phyloP scores from a whole-genome alignment of 768 basidiomycete genomes.

The Sutorius australiensis region DNA sequence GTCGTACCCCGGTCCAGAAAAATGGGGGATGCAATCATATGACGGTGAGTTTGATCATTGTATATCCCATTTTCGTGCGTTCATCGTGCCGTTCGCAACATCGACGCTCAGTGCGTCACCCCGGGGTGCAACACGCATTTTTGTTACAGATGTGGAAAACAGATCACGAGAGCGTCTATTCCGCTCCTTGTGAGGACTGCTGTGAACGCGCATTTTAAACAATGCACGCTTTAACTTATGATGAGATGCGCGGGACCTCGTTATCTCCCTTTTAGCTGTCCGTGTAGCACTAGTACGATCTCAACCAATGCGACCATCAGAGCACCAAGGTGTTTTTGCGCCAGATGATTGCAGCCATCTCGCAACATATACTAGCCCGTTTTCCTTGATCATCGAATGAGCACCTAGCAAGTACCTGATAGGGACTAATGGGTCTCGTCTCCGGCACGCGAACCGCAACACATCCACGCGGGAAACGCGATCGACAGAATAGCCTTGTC shows the following conservation, averaged over 20 bases:
- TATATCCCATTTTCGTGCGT: too few relatives aligned
- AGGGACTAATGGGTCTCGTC: too few relatives aligned
- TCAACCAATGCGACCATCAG: background rate
- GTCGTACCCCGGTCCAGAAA: slow-evolving; percentile 48
- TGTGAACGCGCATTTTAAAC: slow-evolving; percentile 32
- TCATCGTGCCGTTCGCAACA: background rate
- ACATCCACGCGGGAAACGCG: too few relatives aligned
- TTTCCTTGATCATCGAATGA: too few relatives aligned
- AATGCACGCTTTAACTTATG: slow-evolving; percentile 28
- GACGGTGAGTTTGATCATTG: slow-evolving; percentile 39
- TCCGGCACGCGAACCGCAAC: too few relatives aligned
- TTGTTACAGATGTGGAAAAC: slow-evolving; percentile 49
- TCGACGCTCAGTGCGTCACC: slow-evolving; percentile 39
- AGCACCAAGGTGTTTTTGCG: too few relatives aligned
- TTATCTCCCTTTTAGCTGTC: background rate
- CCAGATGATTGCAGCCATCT: too few relatives aligned
- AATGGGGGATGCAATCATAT: slow-evolving; percentile 57
- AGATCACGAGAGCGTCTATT: slow-evolving; percentile 39
- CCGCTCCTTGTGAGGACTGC: slow-evolving; percentile 30
- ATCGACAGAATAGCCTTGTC: too few relatives aligned
- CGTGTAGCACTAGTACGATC: background rate
- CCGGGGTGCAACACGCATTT: slow-evolving; percentile 58
- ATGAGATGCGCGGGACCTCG: background rate
- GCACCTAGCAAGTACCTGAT: too few relatives aligned
- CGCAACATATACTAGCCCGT: too few relatives aligned